Evolutionary conservation across 1,139 yeast species (phyloP).

Genomic region (Geotrichum klebahnii): DNA sequence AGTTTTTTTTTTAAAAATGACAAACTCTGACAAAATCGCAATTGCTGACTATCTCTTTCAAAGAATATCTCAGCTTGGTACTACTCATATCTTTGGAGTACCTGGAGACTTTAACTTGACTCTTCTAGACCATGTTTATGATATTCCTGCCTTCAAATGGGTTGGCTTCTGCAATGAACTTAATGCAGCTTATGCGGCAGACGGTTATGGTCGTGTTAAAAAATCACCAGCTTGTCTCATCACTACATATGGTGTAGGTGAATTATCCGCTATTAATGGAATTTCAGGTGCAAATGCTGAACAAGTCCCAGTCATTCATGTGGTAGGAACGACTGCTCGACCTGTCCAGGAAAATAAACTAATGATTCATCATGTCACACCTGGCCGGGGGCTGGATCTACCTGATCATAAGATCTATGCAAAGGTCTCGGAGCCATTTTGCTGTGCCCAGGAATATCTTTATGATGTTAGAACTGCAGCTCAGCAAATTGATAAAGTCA

Average conservation of each 20-base stretch:
- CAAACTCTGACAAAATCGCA: conserved; percentile 36
- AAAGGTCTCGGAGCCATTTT: conserved; percentile 55
- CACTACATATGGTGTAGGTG: conserved; percentile 82
- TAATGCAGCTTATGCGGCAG: conserved; percentile 72
- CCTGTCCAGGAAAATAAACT: conserved; percentile 41
- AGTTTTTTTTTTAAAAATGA: conserved; percentile 14
- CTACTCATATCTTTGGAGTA: conserved; percentile 68
- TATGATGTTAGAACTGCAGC: conserved; percentile 49
- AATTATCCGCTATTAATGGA: conserved; percentile 79
- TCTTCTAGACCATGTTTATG: conserved; percentile 60
- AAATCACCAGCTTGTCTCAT: conserved; percentile 41
- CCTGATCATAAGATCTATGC: conserved; percentile 64
- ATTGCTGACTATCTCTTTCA: conserved; percentile 58
- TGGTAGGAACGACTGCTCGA: conserved; percentile 71
- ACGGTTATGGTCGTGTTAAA: conserved; percentile 64
- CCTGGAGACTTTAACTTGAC: conserved; percentile 78
- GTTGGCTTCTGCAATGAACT: conserved; percentile 61
- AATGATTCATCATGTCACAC: conserved; percentile 65
- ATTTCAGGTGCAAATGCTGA: conserved; percentile 80
- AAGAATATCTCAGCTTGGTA: conserved; percentile 54
- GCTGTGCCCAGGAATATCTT: conserved; percentile 57
- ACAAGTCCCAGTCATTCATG: conserved; percentile 70
- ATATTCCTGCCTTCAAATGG: conserved; percentile 56
- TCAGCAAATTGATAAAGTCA: conserved; percentile 61
- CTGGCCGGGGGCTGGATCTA: conserved; percentile 41